phyloP scores from a whole-genome alignment of 495 filamentous ascomycete species.

The Talaromyces stipitatus region DNA sequence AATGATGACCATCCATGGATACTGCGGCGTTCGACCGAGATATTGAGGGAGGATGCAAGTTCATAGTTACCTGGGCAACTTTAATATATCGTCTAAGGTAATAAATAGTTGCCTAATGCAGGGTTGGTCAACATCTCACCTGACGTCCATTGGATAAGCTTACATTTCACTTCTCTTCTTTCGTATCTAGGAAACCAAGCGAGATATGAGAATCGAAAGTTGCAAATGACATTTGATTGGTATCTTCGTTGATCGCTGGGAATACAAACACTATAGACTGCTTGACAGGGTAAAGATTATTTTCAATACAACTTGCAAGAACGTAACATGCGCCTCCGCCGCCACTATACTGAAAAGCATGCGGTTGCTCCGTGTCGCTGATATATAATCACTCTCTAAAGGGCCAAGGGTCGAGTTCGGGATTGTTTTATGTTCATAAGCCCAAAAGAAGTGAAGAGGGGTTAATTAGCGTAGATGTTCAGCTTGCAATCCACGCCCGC shows the following conservation, averaged over 20 bases:
- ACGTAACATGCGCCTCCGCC: background rate
- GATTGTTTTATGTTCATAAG: background rate
- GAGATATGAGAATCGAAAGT: too few species aligned
- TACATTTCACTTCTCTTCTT: too few species aligned
- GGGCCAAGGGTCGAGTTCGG: background rate
- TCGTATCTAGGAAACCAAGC: too few species aligned
- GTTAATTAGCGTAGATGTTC: constrained; percentile 43
- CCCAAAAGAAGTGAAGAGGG: background rate
- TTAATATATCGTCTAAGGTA: too few species aligned
- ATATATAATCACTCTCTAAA: background rate
- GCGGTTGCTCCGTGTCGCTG: background rate
- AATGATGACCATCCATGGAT: too few species aligned
- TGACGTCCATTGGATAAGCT: too few species aligned
- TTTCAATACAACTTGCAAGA: constrained; percentile 3
- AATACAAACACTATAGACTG: background rate
- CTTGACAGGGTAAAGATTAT: background rate
- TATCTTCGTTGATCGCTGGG: background rate
- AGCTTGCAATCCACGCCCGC: constrained; percentile 58
- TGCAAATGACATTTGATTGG: too few species aligned
- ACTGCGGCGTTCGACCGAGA: too few species aligned
- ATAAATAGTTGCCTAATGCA: too few species aligned
- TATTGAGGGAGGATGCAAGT: too few species aligned
- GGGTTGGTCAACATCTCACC: too few species aligned
- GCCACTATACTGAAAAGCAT: background rate
- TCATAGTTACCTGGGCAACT: too few species aligned